Conservation (phyloP, 2,329 filamentous ascomycete genomes). For the Colletotrichum tamarilloi region DNA sequence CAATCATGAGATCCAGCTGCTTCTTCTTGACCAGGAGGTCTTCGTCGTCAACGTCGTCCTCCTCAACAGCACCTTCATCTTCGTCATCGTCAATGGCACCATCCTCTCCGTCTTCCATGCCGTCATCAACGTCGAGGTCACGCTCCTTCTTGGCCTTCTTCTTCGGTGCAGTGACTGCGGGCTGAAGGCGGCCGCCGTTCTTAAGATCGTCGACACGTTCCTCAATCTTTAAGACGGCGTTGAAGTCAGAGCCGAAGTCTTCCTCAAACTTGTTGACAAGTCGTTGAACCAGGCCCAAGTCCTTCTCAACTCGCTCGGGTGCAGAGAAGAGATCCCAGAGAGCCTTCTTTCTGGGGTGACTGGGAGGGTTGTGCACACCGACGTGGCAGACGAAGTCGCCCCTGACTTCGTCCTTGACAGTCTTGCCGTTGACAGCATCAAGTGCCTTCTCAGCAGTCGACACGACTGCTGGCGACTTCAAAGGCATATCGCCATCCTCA, state of each 20-base stretch:
- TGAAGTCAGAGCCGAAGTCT: constrained; percentile 81
- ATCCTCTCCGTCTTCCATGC: constrained; percentile 71
- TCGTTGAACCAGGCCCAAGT: constrained; percentile 84
- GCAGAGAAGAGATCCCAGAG: constrained; percentile 97
- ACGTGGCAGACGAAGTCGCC: constrained; percentile 98
- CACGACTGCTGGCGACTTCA: constrained; percentile 60
- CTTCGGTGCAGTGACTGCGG: constrained; percentile 64
- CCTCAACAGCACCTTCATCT: constrained; percentile 81
- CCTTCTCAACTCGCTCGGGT: constrained; percentile 91
- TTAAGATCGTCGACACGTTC: constrained; percentile 86
- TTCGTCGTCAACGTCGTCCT: constrained; percentile 88
- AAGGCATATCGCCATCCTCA: constrained; percentile 69
- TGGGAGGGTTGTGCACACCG: constrained; percentile 91
- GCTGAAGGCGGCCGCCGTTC: constrained; percentile 80
- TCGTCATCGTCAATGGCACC: constrained; percentile 81
- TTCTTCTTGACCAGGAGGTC: constrained; percentile 94
- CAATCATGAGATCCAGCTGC: constrained; percentile 93
- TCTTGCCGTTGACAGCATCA: constrained; percentile 96
- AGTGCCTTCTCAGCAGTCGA: constrained; percentile 86
- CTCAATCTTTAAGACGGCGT: constrained; percentile 84
- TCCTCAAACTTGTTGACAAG: constrained; percentile 87
- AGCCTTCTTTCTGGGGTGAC: constrained; percentile 90
- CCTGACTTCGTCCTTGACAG: constrained; percentile 91
- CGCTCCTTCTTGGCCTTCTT: constrained; percentile 71
- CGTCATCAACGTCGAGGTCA: constrained; percentile 70